phyloP scores from a whole-genome alignment of 2,329 filamentous ascomycete genomes.

The Didymella segeticola region DNA sequence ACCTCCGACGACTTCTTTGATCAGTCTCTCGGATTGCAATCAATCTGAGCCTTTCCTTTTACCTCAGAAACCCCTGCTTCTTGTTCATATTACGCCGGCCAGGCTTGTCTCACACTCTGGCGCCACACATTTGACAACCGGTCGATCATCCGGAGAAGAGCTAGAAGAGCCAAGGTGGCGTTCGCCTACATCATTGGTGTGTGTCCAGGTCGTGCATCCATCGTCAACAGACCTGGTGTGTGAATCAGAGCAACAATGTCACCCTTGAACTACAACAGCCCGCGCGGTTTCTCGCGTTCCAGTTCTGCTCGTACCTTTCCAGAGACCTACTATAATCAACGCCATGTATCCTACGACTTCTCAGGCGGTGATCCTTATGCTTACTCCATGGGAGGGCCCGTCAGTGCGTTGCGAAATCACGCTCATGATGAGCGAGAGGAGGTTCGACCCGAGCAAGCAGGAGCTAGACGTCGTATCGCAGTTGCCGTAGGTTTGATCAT shows the following conservation, averaged over 20 bases:
- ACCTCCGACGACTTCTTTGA: not conserved
- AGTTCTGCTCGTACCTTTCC: slow-evolving; percentile 16
- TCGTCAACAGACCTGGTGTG: not conserved
- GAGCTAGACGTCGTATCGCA: slow-evolving; percentile 59
- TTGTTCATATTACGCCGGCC: too few species aligned
- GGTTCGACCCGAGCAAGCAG: slow-evolving; percentile 38
- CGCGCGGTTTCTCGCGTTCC: slow-evolving; percentile 26
- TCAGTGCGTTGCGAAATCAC: slow-evolving; percentile 23
- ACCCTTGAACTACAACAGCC: slow-evolving; percentile 21
- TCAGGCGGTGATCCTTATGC: slow-evolving; percentile 33
- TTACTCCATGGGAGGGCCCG: slow-evolving; percentile 33
- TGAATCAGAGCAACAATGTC: slow-evolving; percentile 14
- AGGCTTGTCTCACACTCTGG: not conserved
- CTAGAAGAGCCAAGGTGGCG: not conserved
- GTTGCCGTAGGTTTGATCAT: slow-evolving; percentile 42
- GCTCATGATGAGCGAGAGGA: slow-evolving; percentile 25
- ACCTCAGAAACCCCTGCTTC: not conserved
- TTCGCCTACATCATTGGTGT: not conserved
- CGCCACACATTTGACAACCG: not conserved
- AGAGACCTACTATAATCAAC: slow-evolving; percentile 30
- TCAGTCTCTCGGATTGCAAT: not conserved
- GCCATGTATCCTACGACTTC: slow-evolving; percentile 28
- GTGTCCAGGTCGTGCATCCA: not conserved
- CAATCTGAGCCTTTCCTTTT: not conserved
- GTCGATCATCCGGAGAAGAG: not conserved